Base-by-base conservation (phyloP, 2,329 filamentous ascomycete genomes). In the Neobulgaria alba region DNA sequence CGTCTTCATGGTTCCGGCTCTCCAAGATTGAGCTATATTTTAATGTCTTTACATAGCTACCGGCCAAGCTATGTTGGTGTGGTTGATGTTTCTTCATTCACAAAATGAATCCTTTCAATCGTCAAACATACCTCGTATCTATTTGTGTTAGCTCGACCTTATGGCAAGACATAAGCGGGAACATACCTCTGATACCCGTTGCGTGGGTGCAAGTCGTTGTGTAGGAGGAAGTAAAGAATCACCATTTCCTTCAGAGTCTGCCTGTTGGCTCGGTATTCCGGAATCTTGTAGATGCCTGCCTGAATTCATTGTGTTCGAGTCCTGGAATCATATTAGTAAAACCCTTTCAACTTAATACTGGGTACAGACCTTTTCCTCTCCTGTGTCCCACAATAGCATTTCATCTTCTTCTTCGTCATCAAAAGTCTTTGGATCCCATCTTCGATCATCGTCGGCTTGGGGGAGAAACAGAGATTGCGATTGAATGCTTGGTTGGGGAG, bases 341-440 rank as follows among this genome's bases (percentile, higher is more conserved):
- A 26, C 12, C 23, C 23, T n/a, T n/a, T 26, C 23, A 26, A 26
- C 7, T 26, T 7, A 26, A 26, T n/a, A 26, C 12, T 7, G 12
- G 20, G 33, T 38, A 61, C 71, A 67, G 62, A 82, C 79, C 48
- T 71, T 68, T 35, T 81, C 72, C 29, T 72, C 75, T 55, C 74
- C 82, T 38, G 79, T 72, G 60, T 88, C 82, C 85, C 85, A 90
- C 29, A 79, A 80, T 33, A 89, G 64, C 52, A 79, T 77, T 36
- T 79, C 77, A 48, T 78, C 73, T 20, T 80, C 79, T 20, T 80
- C 79, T 5, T 76, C 75, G 10, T 79, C 72, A 20, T 80, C 77
- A 16, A 74, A 78, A 38, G 76, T 72, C 2, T 82, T 68, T 2
- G 84, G 83, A 49, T 87, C 81, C 84, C 85, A 90, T 40, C 69